Evolutionary conservation across 768 basidiomycete genomes (phyloP).

Genomic region (Rhodocollybia butyracea): DNA sequence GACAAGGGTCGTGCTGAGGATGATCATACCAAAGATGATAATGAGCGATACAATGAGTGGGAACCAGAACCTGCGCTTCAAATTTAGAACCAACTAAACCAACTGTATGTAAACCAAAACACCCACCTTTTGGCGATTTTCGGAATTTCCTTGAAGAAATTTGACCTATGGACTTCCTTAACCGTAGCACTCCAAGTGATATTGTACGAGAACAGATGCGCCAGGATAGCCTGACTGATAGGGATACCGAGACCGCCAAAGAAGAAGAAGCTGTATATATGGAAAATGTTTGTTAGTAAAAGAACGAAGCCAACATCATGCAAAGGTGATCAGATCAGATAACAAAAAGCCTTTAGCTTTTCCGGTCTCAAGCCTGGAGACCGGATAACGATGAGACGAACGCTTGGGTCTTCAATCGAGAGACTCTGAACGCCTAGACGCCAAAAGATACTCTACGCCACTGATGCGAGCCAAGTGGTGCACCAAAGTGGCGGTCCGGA

Average conservation of each 20-base stretch:
- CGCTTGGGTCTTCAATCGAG: no score
- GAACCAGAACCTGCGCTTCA: constrained; percentile 50
- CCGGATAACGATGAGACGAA: no score
- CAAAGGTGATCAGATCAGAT: no score
- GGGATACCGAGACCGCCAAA: constrained; percentile 75
- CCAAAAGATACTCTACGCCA: no score
- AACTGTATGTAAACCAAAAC: constrained; percentile 32
- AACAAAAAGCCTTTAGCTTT: no score
- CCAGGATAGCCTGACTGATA: constrained; percentile 62
- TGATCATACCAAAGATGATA: constrained; percentile 53
- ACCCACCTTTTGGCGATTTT: constrained; percentile 72
- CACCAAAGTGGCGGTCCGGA: no score
- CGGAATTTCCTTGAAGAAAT: constrained; percentile 90
- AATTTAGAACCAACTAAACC: constrained; percentile 22
- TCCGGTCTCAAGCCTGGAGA: no score
- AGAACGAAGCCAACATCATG: background rate
- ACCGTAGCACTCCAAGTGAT: constrained; percentile 57
- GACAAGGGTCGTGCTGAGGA: constrained; percentile 46
- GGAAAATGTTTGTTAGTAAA: constrained; percentile 14
- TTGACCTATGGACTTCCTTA: constrained; percentile 83
- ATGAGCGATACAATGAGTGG: constrained; percentile 48
- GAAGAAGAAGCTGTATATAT: constrained; percentile 74
- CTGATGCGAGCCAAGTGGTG: no score
- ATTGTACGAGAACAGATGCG: constrained; percentile 58
- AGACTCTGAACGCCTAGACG: no score